Percentiles rank a stretch among this genome's conserved stretches.
phyloP scores from a whole-genome alignment of 179 eudicot species.

The Carnegiea gigantea region DNA sequence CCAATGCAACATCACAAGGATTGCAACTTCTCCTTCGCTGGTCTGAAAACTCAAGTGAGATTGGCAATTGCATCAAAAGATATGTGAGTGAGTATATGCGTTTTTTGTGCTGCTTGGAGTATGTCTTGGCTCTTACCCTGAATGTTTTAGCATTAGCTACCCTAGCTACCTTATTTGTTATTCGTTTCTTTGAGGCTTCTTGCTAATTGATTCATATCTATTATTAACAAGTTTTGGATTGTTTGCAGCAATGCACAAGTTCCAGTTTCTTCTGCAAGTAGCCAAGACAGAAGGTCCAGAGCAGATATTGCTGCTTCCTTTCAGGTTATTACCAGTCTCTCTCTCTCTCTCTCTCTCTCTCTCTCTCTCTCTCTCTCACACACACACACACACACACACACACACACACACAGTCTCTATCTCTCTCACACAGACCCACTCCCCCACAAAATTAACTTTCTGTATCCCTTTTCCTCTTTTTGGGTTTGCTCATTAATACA shows the following conservation, averaged over 20 bases:
- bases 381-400: not conserved
- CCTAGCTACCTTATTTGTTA: not conserved
- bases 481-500: slow-evolving; percentile 3
- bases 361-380: not conserved
- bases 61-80: slow-evolving; percentile 76
- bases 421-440: not conserved
- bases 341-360: not conserved
- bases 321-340: slow-evolving; percentile 52
- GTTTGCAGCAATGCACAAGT: slow-evolving; percentile 62
- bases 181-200: not conserved
- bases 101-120: not conserved
- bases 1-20: slow-evolving; percentile 99
- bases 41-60: slow-evolving; percentile 97
- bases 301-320: slow-evolving; percentile 97
- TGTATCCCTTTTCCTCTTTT: not conserved
- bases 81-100: slow-evolving; percentile 72
- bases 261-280: slow-evolving; percentile 68
- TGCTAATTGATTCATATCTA: not conserved
- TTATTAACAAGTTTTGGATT: slow-evolving; percentile 15
- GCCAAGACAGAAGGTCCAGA: slow-evolving; percentile 68
- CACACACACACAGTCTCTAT: not conserved
- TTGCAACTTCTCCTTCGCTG: slow-evolving; percentile 98
- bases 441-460: not conserved
- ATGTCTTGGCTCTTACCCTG: not conserved
- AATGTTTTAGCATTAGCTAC: not conserved